phyloP scores from a whole-genome alignment of 805 yeast genomes.

The Schizosaccharomyces cryophilus region DNA sequence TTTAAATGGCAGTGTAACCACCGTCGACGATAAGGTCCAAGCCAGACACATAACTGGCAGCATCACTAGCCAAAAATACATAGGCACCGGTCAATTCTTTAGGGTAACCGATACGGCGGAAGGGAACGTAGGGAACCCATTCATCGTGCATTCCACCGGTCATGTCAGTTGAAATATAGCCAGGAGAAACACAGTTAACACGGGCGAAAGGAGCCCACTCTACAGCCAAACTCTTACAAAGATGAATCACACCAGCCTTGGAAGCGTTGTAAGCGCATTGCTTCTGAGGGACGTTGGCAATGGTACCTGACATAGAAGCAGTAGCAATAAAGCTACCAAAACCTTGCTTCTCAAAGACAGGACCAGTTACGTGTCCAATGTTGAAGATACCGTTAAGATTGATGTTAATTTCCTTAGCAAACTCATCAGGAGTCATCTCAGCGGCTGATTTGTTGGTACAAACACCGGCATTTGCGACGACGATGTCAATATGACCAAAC shows the following conservation, averaged over 20 bases:
- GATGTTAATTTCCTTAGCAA: constrained; percentile 38
- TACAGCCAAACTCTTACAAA: constrained; percentile 53
- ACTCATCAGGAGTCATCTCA: constrained; percentile 38
- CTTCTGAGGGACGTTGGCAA: constrained; percentile 65
- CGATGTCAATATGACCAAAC: constrained; percentile 58
- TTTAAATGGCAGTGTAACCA: constrained; percentile 18
- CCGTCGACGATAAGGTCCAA: constrained; percentile 45
- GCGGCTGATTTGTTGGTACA: constrained; percentile 47
- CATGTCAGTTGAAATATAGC: constrained; percentile 58
- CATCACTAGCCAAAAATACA: constrained; percentile 34
- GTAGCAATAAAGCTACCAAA: constrained; percentile 67
- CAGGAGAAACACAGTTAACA: constrained; percentile 62
- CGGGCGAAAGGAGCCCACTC: constrained; percentile 85
- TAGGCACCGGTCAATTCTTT: constrained; percentile 36
- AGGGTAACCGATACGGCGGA: neutral
- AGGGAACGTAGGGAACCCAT: neutral
- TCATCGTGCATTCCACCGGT: constrained; percentile 7
- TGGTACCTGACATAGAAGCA: constrained; percentile 74
- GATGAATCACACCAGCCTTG: constrained; percentile 61
- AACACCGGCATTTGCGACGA: constrained; percentile 71
- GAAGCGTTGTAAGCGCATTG: constrained; percentile 74
- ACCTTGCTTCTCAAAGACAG: constrained; percentile 45
- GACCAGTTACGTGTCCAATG: constrained; percentile 43
- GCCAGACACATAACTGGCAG: constrained; percentile 40
- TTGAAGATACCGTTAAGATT: constrained; percentile 43